Evolutionary conservation across 768 basidiomycete species (phyloP).

Genomic region (Mycena amicta): DNA sequence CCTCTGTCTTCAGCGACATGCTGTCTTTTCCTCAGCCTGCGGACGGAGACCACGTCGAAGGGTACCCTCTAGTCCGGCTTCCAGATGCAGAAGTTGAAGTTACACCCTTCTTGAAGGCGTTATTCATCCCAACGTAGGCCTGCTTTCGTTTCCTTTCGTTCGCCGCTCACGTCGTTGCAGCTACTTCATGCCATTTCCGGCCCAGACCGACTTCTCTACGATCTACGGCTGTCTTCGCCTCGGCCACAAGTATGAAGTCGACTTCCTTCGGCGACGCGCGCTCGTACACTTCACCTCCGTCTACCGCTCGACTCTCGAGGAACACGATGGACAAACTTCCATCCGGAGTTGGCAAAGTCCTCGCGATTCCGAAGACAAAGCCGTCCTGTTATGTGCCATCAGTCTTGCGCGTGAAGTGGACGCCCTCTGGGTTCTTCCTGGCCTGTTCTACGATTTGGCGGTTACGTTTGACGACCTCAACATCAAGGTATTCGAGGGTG

Average conservation of each 20-base stretch:
- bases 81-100: slow-evolving; percentile 1
- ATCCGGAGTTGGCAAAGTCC: neutral
- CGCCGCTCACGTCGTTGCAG: neutral
- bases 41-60: neutral
- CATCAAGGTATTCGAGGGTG: neutral
- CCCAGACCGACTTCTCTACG: neutral
- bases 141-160: neutral
- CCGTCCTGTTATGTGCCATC: neutral
- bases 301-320: neutral
- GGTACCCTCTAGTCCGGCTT: slow-evolving; percentile 3
- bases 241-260: slow-evolving; percentile 5
- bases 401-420: slow-evolving; percentile 10
- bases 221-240: neutral
- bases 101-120: slow-evolving; percentile 1
- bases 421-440: slow-evolving; percentile 5
- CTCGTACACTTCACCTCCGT: slow-evolving; percentile 4
- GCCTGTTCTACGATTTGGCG: neutral
- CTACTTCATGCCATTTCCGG: neutral
- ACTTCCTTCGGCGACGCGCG: neutral
- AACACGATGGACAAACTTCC: neutral
- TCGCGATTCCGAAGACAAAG: no score
- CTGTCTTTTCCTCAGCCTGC: slow-evolving; percentile 4
- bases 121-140: neutral
- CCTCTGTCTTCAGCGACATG: neutral
- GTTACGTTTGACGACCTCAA: neutral